Base-by-base conservation (phyloP, 371 early-diverging fungal genomes). In the Rhizopus stolonifer region DNA sequence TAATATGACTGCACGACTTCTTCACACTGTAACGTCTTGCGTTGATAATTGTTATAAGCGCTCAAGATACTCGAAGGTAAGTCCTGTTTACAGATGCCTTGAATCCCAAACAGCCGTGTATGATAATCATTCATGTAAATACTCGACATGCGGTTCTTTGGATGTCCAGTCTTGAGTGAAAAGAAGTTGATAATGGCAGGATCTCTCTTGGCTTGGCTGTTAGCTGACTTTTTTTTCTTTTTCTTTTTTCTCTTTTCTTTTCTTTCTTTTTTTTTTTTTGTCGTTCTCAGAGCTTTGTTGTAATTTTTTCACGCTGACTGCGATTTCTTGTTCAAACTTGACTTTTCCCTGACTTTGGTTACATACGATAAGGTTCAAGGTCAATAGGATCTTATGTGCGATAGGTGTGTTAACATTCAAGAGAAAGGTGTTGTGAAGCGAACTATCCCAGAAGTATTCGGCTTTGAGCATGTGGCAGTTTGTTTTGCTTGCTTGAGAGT, bases 401-500 rank as follows among this genome's bases (percentile, higher is more conserved):
- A 77, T 65, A 5, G 75, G 64, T 0, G 93, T 92, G 7, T 87
- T 71, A 19, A 80, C 60, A 54, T 94, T 92, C 25, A 94, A 66
- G 31, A 86, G 72, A 0, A 80, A 56, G 0, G 83, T 84, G 23
- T 87, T 88, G 52, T 92, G 91, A 2, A 91, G 69, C 0, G 90
- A 87, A 24, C 90, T 88, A 54, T 94, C 95, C 95, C 95, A 94
- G 0, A 89, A 65, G 5, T 79, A 80, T 18, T 65, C 74, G 19
- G 77, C 80, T 50, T 65, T 74, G 14, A 76, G 74, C 32, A 79
- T 80, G 4, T 56, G 51, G 0, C 67, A 56, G 9, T 62, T 60
- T n/a, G 67, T 58, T 4, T 65, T 60, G 21, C 48, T 60, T 43
- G 76, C 71, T 13, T 42, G 42, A 10, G 42, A 42, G 8, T 21